Evolutionary conservation across 2,329 filamentous ascomycete genomes (phyloP).

Genomic region (Alternaria burnsii): DNA sequence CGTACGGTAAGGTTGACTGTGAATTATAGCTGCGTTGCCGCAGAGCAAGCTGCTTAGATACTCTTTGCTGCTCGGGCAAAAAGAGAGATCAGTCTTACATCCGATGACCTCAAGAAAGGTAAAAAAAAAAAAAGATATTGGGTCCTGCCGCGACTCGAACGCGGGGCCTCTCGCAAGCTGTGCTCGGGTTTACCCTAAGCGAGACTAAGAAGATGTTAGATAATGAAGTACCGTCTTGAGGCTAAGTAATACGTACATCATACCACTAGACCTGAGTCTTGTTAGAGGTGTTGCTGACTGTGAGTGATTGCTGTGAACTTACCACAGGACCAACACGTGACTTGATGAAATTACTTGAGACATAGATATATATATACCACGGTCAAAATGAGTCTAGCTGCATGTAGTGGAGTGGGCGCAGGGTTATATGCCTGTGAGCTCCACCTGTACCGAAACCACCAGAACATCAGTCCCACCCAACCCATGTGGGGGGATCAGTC

Average conservation of each 20-base stretch:
- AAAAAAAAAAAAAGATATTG: slow-evolving; percentile 21
- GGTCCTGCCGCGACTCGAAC: slow-evolving; percentile 32
- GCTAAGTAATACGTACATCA: no score
- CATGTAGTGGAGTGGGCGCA: no score
- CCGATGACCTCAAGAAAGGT: neutral
- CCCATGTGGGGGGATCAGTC: neutral
- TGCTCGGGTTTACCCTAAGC: slow-evolving; percentile 21
- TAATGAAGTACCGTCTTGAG: neutral
- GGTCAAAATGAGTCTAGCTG: no score
- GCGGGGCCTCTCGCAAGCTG: slow-evolving; percentile 29
- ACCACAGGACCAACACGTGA: slow-evolving; percentile 20
- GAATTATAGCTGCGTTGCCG: neutral
- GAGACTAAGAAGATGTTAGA: slow-evolving; percentile 4
- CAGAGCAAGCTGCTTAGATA: neutral
- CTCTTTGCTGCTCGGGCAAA: neutral
- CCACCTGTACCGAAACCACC: neutral
- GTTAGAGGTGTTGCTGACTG: slow-evolving; percentile 1
- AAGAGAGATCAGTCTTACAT: neutral
- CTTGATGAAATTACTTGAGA: no score
- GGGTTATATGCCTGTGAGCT: no score
- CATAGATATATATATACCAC: no score
- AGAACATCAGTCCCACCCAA: neutral
- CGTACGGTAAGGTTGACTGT: no score
- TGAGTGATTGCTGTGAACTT: slow-evolving; percentile 3
- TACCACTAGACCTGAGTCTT: slow-evolving; percentile 21